Evolutionary conservation across 2,329 filamentous ascomycete species (phyloP), one percentile per base, ranked within the genome.

Genomic region (Amphichorda felina): DNA sequence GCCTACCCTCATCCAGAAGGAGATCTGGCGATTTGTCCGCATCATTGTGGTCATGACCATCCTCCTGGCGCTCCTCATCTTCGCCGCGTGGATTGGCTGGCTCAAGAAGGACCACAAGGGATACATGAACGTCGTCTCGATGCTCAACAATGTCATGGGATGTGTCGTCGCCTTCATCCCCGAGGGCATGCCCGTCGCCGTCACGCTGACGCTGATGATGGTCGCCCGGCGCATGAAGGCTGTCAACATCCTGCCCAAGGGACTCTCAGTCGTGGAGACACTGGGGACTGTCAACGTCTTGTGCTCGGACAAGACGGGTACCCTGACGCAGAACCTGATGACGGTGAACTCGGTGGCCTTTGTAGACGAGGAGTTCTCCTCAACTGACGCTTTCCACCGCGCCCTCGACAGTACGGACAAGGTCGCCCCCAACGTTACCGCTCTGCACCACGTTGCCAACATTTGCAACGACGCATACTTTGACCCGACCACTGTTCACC

Each of bases 71-170:
- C 45, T 57, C 0, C 29, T 57, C 0, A 67, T 71, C 15, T 44
- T 63, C 3, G 51, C 71, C 30, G 62, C 64, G 2, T 71, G 61
- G 61, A 44, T 51, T 4, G 57, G 49, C 3, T 65, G 61, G 61
- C 44, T 65, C 2, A 48, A 56, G 0, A 43, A 42, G 4, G 51
- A 61, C 4, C 59, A 64, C 33, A 38, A 35, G 3, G 42, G 25
- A 0, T 64, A 53, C 49, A 60, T 66, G 50, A 57, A 52, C 21
- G 58, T 63, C 6, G 59, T 60, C 15, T 53, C 52, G 0, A 63
- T 64, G 55, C 48, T 66, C 2, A 60, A 62, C 48, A 58, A 63
- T n/a, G 58, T 61, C 35, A 63, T 66, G 55, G 58, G 59, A 13
- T 31, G 30, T 31, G 30, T 31, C 30, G 30, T 61, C 3, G 57